A percentile compares a stretch with the other conserved stretches of the same genome.
phyloP scores from a whole-genome alignment of 345 rosid genomes.

The Murraya paniculata region DNA sequence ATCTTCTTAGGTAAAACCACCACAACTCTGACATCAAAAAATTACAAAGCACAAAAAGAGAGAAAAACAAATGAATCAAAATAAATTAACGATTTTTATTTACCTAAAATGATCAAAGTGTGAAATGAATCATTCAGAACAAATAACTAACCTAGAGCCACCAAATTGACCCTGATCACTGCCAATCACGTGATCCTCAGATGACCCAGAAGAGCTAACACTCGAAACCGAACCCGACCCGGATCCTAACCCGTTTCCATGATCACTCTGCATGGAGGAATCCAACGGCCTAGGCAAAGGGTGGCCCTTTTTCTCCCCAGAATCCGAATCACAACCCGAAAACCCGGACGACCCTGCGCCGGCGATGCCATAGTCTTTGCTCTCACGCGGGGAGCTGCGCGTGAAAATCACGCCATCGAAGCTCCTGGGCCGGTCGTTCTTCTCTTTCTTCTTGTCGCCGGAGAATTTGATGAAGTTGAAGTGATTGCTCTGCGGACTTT shows the following conservation, averaged over 20 bases:
- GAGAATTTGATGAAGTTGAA: constrained; percentile 24
- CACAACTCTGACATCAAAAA: constrained; percentile 24
- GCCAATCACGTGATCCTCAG: constrained; percentile 55
- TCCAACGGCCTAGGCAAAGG: constrained; percentile 76
- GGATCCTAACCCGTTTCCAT: constrained; percentile 38
- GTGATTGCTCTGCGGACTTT: constrained; percentile 21
- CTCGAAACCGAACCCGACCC: constrained; percentile 75
- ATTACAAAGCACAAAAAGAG: not conserved
- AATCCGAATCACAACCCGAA: constrained; percentile 72
- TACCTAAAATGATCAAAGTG: not conserved
- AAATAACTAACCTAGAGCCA: constrained; percentile 41
- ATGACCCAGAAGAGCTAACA: constrained; percentile 82
- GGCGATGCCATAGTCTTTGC: constrained; percentile 36
- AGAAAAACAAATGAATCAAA: not conserved
- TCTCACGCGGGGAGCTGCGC: constrained; percentile 48
- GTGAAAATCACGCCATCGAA: constrained; percentile 30
- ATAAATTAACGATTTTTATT: not conserved
- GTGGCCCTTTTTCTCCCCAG: constrained; percentile 50
- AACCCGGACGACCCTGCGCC: constrained; percentile 54
- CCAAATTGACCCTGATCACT: constrained; percentile 41
- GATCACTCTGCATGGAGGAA: constrained; percentile 39
- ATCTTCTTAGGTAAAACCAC: constrained; percentile 4
- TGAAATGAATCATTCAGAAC: not conserved
- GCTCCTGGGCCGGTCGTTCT: constrained; percentile 32
- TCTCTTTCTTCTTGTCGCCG: constrained; percentile 22